Percentiles rank a stretch among this genome's conserved stretches.
phyloP scores from a whole-genome alignment of 2,329 filamentous ascomycete species.

The Fusarium decemcellulare region DNA sequence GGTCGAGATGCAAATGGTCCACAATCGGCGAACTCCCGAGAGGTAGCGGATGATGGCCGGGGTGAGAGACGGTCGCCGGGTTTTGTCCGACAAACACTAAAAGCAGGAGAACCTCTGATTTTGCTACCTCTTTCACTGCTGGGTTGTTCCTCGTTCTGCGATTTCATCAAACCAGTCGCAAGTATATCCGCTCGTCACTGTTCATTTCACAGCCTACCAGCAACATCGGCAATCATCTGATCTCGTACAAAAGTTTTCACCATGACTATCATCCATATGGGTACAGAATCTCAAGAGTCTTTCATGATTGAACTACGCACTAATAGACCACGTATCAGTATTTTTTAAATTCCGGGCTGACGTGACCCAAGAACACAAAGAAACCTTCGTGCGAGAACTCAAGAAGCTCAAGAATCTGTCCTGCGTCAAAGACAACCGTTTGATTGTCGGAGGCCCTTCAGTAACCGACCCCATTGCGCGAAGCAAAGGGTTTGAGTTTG shows the following conservation, averaged over 20 bases:
- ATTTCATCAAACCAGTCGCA: neutral
- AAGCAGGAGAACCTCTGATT: neutral
- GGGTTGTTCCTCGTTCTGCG: neutral
- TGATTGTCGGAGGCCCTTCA: conserved; percentile 20
- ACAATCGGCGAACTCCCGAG: neutral
- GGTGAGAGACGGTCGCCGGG: neutral
- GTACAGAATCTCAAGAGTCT: neutral
- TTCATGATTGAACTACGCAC: too few relatives aligned
- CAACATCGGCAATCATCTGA: neutral
- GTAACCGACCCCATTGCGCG: conserved; percentile 20
- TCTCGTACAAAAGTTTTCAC: neutral
- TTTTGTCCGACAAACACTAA: neutral
- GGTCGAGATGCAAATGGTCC: neutral
- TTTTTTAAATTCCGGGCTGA: conserved; percentile 25
- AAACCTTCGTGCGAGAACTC: conserved; percentile 18
- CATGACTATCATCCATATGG: neutral
- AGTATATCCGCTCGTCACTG: neutral
- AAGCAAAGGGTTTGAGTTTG: conserved; percentile 27
- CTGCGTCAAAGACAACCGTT: conserved; percentile 23
- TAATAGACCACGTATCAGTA: neutral
- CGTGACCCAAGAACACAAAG: conserved; percentile 22
- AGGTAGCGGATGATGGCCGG: neutral
- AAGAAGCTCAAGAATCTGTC: conserved; percentile 20
- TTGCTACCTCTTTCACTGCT: neutral
- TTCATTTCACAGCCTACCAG: neutral